Base-by-base conservation (phyloP, 1,284 basidiomycete genomes). In the Ceratobasidium sp. region DNA sequence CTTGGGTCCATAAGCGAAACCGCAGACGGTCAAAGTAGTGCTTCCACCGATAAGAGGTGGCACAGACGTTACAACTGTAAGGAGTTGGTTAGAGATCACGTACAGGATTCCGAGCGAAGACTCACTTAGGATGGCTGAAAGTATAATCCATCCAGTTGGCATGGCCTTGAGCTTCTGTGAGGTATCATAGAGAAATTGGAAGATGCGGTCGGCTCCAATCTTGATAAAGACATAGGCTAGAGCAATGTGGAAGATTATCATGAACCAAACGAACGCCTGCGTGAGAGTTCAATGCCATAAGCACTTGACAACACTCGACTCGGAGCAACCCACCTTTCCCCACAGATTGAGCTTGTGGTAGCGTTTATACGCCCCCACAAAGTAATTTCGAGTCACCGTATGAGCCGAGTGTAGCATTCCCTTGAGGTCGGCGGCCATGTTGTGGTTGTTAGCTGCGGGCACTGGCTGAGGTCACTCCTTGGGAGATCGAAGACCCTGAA, bases 21-120 rank as follows among this genome's bases (percentile, higher is more conserved):
- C 92, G 74, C 87, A 90, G 1, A 94, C 77, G 8, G 87, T 87
- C 32, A 82, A 75, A 67, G 79, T 74, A 0, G 89, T 91, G 0
- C 87, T 87, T 76, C 91, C 89, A 0, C 92, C 91, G 68, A 90
- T 83, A 72, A 90, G 78, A 4, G 92, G 92, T n/a, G 92, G 92
- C 74, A 92, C 88, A 3, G 87, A 92, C 27, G 86, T 82, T 29
- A 87, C 72, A 55, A 89, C 88, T 90, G 70, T 15, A 71, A 35
- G 34, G 34, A 12, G 45, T 25, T 60, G 8, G 35, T 69, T 1
- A 69, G 62, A 40, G 22, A 50, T 27, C 22, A 27, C 6, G 45
- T 38, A 35, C 67, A 54, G 43, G 35, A 73, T 69, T 50, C 29
- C 45, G 47, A 58, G 64, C 45, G 43, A 68, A 70, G 38, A 77